phyloP scores from a whole-genome alignment of 2,329 filamentous ascomycete species.

The Trichoderma guizhouense region DNA sequence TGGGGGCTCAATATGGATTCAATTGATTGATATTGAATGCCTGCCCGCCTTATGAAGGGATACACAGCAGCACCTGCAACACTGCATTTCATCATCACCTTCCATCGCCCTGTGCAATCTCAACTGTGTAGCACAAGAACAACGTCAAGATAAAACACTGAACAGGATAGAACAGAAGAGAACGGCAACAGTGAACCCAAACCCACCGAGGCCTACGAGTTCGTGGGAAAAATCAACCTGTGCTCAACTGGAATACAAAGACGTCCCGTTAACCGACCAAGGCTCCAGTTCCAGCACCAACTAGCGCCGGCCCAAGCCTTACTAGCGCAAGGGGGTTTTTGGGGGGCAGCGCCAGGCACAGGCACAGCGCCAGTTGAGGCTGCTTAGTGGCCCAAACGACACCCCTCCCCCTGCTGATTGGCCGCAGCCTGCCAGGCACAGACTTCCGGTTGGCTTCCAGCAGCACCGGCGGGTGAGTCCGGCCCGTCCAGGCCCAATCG shows the following conservation, averaged over 20 bases:
- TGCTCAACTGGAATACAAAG: not conserved
- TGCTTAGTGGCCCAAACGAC: not conserved
- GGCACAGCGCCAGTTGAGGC: conserved; percentile 10
- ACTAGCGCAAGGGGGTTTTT: conserved; percentile 3
- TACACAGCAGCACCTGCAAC: not conserved
- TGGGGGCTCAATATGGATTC: not conserved
- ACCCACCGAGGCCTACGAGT: not conserved
- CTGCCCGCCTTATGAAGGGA: not conserved
- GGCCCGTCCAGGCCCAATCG: conserved; percentile 17
- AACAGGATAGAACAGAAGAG: not conserved
- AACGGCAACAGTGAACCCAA: not conserved
- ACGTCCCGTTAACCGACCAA: conserved; percentile 7
- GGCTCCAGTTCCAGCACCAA: not conserved
- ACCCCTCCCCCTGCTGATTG: conserved; percentile 10
- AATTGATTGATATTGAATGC: not conserved
- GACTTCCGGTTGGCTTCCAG: conserved; percentile 19
- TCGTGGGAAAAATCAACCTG: not conserved
- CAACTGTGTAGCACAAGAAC: not conserved
- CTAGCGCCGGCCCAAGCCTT: conserved; percentile 11
- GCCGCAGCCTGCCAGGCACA: conserved; percentile 21
- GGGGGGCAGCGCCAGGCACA: not conserved
- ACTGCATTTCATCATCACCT: not conserved
- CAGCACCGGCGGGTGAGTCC: not conserved
- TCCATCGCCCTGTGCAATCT: not conserved
- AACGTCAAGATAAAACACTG: not conserved